A percentile compares a stretch with the other conserved stretches of the same genome.
phyloP scores from a whole-genome alignment of 2,329 filamentous ascomycete species.

The Aspergillus ochraceus region DNA sequence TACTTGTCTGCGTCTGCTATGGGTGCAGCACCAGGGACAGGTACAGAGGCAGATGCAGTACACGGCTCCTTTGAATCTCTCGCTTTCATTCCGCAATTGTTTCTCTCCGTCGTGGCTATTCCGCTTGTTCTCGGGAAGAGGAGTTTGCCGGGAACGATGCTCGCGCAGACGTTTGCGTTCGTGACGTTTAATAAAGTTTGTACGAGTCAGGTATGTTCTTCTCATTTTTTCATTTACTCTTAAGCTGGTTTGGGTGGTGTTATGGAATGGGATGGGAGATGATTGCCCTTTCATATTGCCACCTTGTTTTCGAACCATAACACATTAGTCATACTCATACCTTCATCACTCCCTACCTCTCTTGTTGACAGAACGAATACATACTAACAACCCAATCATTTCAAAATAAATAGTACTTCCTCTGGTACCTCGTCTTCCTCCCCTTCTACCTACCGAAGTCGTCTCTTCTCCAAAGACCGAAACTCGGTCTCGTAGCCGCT shows the following conservation, averaged over 20 bases:
- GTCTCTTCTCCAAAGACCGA: constrained; percentile 62
- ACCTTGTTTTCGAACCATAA: no score
- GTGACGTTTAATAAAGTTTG: constrained; percentile 99
- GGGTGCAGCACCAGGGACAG: constrained; percentile 17
- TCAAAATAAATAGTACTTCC: constrained; percentile 71
- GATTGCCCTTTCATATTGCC: no score
- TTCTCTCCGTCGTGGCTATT: constrained; percentile 75
- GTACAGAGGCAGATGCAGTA: constrained; percentile 17
- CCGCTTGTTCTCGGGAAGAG: constrained; percentile 76
- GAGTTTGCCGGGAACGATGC: constrained; percentile 78
- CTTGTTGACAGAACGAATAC: no score
- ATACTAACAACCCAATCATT: no score
- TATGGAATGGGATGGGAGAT: no score
- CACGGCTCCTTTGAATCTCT: constrained; percentile 65
- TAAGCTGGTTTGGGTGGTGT: no score
- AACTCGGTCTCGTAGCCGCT: constrained; percentile 65
- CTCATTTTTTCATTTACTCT: background rate
- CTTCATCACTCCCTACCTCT: no score
- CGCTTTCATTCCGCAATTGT: constrained; percentile 84
- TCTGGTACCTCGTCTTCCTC: constrained; percentile 95
- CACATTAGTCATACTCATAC: no score
- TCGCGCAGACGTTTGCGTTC: constrained; percentile 95
- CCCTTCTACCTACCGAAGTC: constrained; percentile 87
- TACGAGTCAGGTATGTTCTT: constrained; percentile 77
- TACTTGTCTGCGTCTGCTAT: constrained; percentile 74